Base-by-base conservation (phyloP, 352 stramenopile genomes). In the Globisporangium radiosum region DNA sequence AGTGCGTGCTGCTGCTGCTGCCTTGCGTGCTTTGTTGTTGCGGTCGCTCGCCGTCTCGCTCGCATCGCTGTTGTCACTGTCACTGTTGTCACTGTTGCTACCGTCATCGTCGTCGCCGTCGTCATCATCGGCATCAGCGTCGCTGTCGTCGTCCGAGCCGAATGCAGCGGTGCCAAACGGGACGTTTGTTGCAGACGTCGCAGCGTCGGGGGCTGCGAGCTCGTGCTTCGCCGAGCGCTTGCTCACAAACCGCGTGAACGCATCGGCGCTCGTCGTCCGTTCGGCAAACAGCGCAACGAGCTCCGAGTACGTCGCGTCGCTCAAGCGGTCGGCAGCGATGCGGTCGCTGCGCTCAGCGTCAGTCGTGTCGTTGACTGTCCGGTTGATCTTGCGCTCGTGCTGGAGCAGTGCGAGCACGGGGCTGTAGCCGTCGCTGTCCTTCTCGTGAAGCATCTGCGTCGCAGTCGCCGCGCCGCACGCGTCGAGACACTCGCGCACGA, bases 251-350 rank as follows among this genome's bases (percentile, higher is more conserved):
- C 44, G 68, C 17, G 85, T 40, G 48, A 75, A 81, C 1, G 80
- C 68, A 6, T 78, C 68, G 5, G 45, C 43, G 0, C 57, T 60
- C 4, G 56, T 72, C 1, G 80, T 81, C 36, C 77, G 61, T 47
- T 86, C 59, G 5, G 73, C 70, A 64, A 82, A 84, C 7, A 92
- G 38, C 45, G 65, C 63, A n/a, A 90, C 65, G 5, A 89, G 49
- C 6, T 72, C 59, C 0, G 70, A 75, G 53, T 84, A 81, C 5
- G 71, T 57, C 3, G 47, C 40, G 19, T 92, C 82, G 2, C 66
- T 54, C n/a, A 52, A 57, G 43, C 73, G 62, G 17, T 64, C 52
- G 25, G 70, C 64, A 43, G 84, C 68, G 2, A 83, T 42, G 2
- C 71, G 66, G 48, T 87, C 73, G 37, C 68, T 68, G 19, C 74